These are phyloP conservation scores for Backusella liffmaniae DNA, from an alignment of 192 early-diverging fungal genomes.

Conservation along the genomic window DNA sequence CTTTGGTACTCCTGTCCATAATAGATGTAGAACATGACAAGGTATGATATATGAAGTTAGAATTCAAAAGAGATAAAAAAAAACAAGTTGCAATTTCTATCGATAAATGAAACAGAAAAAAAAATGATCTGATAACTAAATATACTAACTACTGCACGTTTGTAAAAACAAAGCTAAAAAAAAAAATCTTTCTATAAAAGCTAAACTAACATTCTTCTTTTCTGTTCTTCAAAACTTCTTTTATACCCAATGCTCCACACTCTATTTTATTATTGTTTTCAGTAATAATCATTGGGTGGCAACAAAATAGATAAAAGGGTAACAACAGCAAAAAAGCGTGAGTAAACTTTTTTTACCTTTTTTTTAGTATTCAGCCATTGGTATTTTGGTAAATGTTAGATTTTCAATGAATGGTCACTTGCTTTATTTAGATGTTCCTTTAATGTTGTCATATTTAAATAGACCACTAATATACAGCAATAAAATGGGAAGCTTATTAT, in stretches of 20 bases:
- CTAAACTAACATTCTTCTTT: neutral
- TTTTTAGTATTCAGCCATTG: slow-evolving; percentile 9
- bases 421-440: slow-evolving; percentile 3
- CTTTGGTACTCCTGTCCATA: neutral
- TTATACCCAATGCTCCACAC: neutral
- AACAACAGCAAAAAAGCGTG: neutral
- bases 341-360: neutral
- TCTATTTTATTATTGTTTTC: neutral
- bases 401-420: neutral
- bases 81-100: neutral
- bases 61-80: neutral
- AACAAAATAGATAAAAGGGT: neutral
- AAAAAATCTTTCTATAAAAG: neutral
- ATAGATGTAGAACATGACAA: neutral
- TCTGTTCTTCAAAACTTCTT: neutral
- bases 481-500: neutral
- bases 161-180: neutral
- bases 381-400: slow-evolving; percentile 1
- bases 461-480: neutral
- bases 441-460: neutral
- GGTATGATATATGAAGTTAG: neutral
- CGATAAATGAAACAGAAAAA: neutral
- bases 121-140: neutral
- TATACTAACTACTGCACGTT: neutral
- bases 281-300: neutral